A percentile compares a stretch with the other conserved stretches of the same genome.
These are phyloP conservation scores for Pisolithus marmoratus DNA, from an alignment of 768 basidiomycete species.

Conservation along the genomic window DNA sequence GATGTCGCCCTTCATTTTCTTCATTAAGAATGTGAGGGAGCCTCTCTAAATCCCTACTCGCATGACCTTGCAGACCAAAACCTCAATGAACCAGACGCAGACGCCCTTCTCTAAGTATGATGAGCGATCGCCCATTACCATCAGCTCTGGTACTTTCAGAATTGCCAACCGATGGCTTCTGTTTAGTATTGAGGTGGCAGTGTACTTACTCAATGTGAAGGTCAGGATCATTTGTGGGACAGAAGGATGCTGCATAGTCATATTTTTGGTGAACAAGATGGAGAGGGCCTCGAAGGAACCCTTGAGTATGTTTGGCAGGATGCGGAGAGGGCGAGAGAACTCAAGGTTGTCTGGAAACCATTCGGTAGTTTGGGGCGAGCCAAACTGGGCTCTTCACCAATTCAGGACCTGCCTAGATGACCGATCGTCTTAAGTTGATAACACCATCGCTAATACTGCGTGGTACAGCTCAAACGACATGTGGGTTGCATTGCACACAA, in stretches of 20 bases:
- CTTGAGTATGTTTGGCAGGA: not conserved
- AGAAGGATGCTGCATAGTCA: not conserved
- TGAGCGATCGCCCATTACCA: no score
- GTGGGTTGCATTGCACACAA: not conserved
- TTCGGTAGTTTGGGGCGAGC: slow-evolving; percentile 1
- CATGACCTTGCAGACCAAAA: slow-evolving; percentile 1
- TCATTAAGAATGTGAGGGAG: no score
- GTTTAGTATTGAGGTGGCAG: not conserved
- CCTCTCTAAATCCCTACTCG: not conserved
- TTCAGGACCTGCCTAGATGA: not conserved
- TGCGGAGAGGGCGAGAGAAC: not conserved
- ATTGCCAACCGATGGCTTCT: not conserved
- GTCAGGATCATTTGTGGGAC: slow-evolving; percentile 2
- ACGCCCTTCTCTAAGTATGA: no score
- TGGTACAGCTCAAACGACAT: not conserved
- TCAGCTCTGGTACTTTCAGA: not conserved
- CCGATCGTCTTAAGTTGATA: not conserved
- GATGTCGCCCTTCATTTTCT: no score
- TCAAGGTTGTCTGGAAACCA: slow-evolving; percentile 4
- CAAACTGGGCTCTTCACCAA: not conserved
- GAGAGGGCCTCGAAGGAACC: not conserved
- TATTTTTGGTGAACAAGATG: not conserved
- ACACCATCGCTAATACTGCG: not conserved
- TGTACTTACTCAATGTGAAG: slow-evolving; percentile 1
- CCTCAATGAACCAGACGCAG: not conserved